Conservation (phyloP, 2,329 filamentous ascomycete genomes). For the Aspergillus unguis region DNA sequence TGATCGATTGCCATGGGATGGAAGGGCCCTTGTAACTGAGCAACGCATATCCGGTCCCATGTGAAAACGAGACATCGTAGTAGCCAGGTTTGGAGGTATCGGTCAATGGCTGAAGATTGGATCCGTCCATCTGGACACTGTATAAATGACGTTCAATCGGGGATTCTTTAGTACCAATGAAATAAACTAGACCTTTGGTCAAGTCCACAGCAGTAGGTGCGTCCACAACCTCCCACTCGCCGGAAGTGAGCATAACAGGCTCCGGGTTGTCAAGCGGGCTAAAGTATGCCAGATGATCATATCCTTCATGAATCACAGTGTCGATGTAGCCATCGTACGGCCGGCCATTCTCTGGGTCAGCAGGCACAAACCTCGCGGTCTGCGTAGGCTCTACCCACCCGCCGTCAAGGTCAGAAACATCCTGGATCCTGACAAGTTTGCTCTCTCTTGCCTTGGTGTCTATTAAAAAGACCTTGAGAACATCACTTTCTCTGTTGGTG, state of each 20-base stretch:
- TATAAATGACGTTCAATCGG: slow-evolving; percentile 91
- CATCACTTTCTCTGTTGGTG: slow-evolving; percentile 89
- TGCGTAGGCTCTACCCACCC: slow-evolving; percentile 97
- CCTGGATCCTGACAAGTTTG: slow-evolving; percentile 72
- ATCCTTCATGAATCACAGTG: slow-evolving; percentile 78
- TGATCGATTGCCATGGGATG: slow-evolving; percentile 86
- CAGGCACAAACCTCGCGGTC: slow-evolving; percentile 79
- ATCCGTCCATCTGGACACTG: slow-evolving; percentile 79
- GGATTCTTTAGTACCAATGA: slow-evolving; percentile 78
- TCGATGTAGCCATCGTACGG: slow-evolving; percentile 88
- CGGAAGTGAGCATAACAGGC: slow-evolving; percentile 83
- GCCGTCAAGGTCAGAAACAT: slow-evolving; percentile 82
- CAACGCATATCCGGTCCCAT: slow-evolving; percentile 75
- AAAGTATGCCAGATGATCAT: slow-evolving; percentile 92
- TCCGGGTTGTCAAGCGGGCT: slow-evolving; percentile 76
- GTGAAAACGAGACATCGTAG: slow-evolving; percentile 80
- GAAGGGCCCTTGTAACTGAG: slow-evolving; percentile 78
- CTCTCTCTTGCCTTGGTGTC: slow-evolving; percentile 72
- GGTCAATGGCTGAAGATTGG: slow-evolving; percentile 68
- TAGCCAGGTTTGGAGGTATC: slow-evolving; percentile 71
- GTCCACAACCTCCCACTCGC: slow-evolving; percentile 85
- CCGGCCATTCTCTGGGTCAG: slow-evolving; percentile 72
- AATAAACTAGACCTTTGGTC: slow-evolving; percentile 84
- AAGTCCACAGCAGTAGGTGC: slow-evolving; percentile 83
- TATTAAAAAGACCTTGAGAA: slow-evolving; percentile 82